Conservation (phyloP, 495 filamentous ascomycete species). For the Xanthoparmelia taractica region DNA sequence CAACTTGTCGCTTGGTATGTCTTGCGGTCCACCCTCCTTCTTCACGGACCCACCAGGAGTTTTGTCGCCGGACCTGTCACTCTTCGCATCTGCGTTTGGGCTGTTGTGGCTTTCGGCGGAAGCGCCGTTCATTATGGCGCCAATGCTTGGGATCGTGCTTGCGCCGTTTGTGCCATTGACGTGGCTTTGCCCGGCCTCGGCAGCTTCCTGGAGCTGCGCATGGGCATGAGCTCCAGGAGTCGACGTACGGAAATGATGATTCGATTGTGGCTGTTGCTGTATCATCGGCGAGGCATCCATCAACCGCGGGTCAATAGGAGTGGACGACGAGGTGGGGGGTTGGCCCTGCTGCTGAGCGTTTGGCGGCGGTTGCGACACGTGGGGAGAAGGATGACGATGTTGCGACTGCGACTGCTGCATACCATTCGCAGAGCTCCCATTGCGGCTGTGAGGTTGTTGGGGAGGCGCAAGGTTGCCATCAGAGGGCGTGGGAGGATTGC, state of each 20-base stretch:
- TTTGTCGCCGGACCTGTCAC: conserved; percentile 16
- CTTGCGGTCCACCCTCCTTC: conserved; percentile 18
- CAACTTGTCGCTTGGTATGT: conserved; percentile 22
- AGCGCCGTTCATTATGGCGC: conserved; percentile 44
- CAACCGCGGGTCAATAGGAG: conserved; percentile 28
- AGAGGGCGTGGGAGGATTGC: conserved; percentile 5
- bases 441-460: conserved; percentile 5
- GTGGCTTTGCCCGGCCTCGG: conserved; percentile 2
- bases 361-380: conserved; percentile 15
- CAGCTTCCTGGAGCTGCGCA: conserved; percentile 15
- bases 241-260: conserved; percentile 10
- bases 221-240: conserved; percentile 12
- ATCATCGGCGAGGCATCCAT: conserved; percentile 21
- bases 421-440: conserved; percentile 12
- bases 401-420: conserved; percentile 17
- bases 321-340: conserved; percentile 14
- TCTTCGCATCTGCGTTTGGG: conserved; percentile 17
- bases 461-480: conserved; percentile 11
- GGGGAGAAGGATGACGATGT: conserved; percentile 18
- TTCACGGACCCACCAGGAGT: conserved; percentile 18
- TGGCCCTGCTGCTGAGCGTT: conserved; percentile 19
- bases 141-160: conserved; percentile 46
- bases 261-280: conserved; percentile 8
- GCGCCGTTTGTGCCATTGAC: conserved; percentile 23
- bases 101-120: conserved; percentile 22